Conservation (phyloP, 441 rosid genomes). For the Mallotus japonicus region DNA sequence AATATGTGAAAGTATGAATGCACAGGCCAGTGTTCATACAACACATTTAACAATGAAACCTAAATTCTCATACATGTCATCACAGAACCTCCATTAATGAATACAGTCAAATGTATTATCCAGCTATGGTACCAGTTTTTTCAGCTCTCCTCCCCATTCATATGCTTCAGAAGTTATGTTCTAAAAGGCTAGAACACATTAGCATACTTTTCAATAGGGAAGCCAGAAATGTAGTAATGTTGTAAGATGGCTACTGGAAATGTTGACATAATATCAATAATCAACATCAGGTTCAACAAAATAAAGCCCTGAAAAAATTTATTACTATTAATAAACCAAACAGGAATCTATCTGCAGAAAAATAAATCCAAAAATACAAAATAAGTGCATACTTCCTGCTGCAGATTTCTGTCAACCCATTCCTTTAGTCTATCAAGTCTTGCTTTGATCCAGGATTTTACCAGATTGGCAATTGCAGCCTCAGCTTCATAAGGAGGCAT, state of each 20-base stretch:
- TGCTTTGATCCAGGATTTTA: slow-evolving; percentile 76
- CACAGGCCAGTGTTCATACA: background rate
- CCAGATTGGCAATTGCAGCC: slow-evolving; percentile 80
- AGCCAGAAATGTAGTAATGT: background rate
- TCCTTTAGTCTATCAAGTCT: slow-evolving; percentile 84
- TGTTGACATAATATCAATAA: background rate
- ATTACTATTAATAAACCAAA: background rate
- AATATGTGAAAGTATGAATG: background rate
- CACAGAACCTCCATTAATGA: background rate
- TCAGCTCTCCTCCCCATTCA: background rate
- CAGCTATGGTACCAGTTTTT: background rate
- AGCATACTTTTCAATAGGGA: background rate
- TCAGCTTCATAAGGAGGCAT: slow-evolving; percentile 98
- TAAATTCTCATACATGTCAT: slow-evolving; percentile 10
- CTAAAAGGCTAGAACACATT: background rate
- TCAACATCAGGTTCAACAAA: background rate
- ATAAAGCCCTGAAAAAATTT: background rate
- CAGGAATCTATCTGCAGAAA: slow-evolving; percentile 3
- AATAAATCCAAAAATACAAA: background rate
- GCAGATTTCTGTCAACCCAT: slow-evolving; percentile 86
- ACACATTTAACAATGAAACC: background rate
- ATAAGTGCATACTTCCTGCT: slow-evolving; percentile 66
- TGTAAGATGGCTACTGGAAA: background rate
- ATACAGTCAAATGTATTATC: background rate
- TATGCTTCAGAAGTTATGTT: background rate